phyloP scores from a whole-genome alignment of 1,284 basidiomycete genomes.

The Ceratobasidium sp. region DNA sequence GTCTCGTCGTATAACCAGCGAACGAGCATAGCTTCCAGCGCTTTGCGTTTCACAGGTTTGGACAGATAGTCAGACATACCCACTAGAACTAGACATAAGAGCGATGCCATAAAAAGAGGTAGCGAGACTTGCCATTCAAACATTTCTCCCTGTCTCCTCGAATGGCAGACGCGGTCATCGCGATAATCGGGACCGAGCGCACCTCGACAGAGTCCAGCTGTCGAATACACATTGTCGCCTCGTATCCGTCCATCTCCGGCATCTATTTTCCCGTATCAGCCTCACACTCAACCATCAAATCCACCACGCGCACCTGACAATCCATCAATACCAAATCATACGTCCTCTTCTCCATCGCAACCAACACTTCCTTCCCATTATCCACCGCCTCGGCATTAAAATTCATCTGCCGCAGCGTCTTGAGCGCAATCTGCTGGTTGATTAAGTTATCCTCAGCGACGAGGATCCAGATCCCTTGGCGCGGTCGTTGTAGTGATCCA shows the following conservation, averaged over 20 bases:
- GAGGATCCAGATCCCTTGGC: slow-evolving; percentile 40
- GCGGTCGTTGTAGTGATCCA: slow-evolving; percentile 33
- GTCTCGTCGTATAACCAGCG: slow-evolving; percentile 44
- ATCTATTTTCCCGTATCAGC: slow-evolving; percentile 22
- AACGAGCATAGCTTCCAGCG: slow-evolving; percentile 34
- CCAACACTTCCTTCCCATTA: slow-evolving; percentile 37
- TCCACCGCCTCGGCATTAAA: slow-evolving; percentile 44
- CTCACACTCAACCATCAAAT: not conserved
- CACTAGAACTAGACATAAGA: slow-evolving; percentile 4
- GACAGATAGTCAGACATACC: slow-evolving; percentile 37
- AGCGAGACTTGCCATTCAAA: slow-evolving; percentile 21
- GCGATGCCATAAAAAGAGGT: not conserved
- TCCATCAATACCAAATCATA: slow-evolving; percentile 42
- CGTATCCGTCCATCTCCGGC: slow-evolving; percentile 46
- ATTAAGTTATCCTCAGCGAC: slow-evolving; percentile 40
- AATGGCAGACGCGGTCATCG: slow-evolving; percentile 44
- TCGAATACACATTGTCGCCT: slow-evolving; percentile 43
- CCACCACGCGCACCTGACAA: slow-evolving; percentile 26
- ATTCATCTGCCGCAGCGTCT: slow-evolving; percentile 38
- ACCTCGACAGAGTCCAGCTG: slow-evolving; percentile 29
- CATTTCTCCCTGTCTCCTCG: slow-evolving; percentile 40
- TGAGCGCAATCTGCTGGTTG: slow-evolving; percentile 42
- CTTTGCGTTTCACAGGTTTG: slow-evolving; percentile 33
- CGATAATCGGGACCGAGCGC: slow-evolving; percentile 34
- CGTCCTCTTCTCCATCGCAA: slow-evolving; percentile 24